Conservation (phyloP, 2,329 filamentous ascomycete genomes). For the Sarocladium strictum region DNA sequence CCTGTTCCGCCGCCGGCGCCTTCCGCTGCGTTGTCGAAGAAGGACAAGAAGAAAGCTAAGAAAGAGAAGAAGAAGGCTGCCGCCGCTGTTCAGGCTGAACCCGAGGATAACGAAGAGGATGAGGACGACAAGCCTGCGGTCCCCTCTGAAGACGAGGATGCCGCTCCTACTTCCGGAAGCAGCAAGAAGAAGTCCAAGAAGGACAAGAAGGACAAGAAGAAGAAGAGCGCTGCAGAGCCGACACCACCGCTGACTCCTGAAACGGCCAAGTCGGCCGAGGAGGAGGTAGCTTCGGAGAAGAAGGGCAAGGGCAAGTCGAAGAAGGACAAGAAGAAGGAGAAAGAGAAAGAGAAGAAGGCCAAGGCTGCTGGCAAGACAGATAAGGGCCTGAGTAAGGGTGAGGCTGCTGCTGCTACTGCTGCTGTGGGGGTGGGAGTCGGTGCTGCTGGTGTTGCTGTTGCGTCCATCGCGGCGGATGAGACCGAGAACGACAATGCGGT, state of each 20-base stretch:
- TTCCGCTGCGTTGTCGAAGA: constrained; percentile 14
- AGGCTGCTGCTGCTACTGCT: neutral
- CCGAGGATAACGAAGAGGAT: neutral
- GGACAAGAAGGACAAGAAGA: constrained; percentile 16
- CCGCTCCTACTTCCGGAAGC: neutral
- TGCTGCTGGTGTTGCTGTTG: neutral
- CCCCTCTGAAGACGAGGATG: neutral
- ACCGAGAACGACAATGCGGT: neutral
- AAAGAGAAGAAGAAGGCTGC: constrained; percentile 8
- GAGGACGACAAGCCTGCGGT: constrained; percentile 8
- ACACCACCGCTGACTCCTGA: neutral
- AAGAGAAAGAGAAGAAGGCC: constrained; percentile 14
- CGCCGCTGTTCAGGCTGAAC: neutral
- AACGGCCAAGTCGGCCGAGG: neutral
- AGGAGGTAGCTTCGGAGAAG: constrained; percentile 10
- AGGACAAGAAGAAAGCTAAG: constrained; percentile 14
- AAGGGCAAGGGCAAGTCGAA: constrained; percentile 13
- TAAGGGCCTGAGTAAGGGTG: constrained; percentile 5
- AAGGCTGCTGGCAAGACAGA: constrained; percentile 11
- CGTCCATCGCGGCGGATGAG: constrained; percentile 1
- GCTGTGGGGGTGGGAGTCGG: neutral
- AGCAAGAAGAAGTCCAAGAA: constrained; percentile 10
- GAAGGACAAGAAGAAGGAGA: constrained; percentile 18
- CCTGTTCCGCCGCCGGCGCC: constrained; percentile 4
- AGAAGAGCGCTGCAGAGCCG: constrained; percentile 1